phyloP scores from a whole-genome alignment of 2,329 filamentous ascomycete species.

The Pseudogymnoascus sp. region DNA sequence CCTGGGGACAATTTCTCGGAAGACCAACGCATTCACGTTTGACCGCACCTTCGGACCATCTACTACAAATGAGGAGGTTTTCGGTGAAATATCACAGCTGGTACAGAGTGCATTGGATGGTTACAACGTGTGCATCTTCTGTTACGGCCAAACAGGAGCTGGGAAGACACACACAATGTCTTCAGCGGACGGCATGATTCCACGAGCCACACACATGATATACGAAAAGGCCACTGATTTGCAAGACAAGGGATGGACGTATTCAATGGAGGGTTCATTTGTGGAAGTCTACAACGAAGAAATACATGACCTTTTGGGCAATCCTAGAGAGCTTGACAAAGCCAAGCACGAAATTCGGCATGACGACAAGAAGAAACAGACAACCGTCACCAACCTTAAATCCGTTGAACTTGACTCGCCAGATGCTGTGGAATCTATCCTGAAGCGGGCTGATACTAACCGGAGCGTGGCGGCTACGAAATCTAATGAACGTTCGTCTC shows the following conservation, averaged over 20 bases:
- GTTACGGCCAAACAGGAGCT: slow-evolving; percentile 93
- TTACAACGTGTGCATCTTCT: slow-evolving; percentile 98
- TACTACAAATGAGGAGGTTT: slow-evolving; percentile 76
- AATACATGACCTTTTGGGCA: slow-evolving; percentile 78
- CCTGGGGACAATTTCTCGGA: slow-evolving; percentile 66
- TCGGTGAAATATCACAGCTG: slow-evolving; percentile 92
- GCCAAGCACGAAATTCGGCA: slow-evolving; percentile 87
- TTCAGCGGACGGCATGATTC: slow-evolving; percentile 85
- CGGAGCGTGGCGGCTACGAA: slow-evolving; percentile 94
- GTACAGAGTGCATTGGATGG: slow-evolving; percentile 94
- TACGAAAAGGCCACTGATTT: slow-evolving; percentile 79
- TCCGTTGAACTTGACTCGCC: slow-evolving; percentile 72
- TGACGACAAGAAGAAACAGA: slow-evolving; percentile 74
- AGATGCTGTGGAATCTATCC: slow-evolving; percentile 69
- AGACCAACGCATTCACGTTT: slow-evolving; percentile 81
- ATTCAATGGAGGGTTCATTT: slow-evolving; percentile 90
- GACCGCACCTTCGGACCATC: slow-evolving; percentile 82
- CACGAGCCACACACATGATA: slow-evolving; percentile 84
- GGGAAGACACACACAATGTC: slow-evolving; percentile 98
- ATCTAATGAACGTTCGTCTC: slow-evolving; percentile 87
- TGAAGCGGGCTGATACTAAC: slow-evolving; percentile 75
- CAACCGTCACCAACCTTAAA: slow-evolving; percentile 71
- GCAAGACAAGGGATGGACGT: slow-evolving; percentile 86
- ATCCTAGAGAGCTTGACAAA: slow-evolving; percentile 62
- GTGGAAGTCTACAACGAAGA: slow-evolving; percentile 98